phyloP scores from a whole-genome alignment of 2,329 filamentous ascomycete species.

The Decorospora gaudefroyi region DNA sequence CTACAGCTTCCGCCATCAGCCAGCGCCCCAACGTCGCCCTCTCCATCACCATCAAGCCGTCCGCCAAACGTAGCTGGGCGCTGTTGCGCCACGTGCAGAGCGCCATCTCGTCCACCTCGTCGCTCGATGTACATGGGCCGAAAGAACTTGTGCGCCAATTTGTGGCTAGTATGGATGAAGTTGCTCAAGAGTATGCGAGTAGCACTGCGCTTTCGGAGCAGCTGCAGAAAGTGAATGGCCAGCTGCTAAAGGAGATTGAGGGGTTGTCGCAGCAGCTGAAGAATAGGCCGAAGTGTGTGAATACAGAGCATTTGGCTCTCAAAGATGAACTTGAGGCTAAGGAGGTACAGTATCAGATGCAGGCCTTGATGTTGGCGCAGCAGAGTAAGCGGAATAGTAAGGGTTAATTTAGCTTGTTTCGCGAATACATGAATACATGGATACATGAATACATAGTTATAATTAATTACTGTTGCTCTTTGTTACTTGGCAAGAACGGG shows the following conservation, averaged over 20 bases:
- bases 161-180: constrained; percentile 6
- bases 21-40: constrained; percentile 13
- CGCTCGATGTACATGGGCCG: constrained; percentile 21
- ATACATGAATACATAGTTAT: no score
- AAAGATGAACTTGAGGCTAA: constrained; percentile 18
- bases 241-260: constrained; percentile 1
- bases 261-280: neutral
- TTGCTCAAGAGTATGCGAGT: constrained; percentile 5
- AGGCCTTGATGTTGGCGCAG: constrained; percentile 4
- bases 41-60: constrained; percentile 15
- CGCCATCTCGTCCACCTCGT: constrained; percentile 7
- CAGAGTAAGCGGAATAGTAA: neutral
- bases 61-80: constrained; percentile 6
- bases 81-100: constrained; percentile 15
- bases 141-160: constrained; percentile 7
- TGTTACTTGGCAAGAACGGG: no score
- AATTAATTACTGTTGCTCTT: no score
- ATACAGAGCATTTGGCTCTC: constrained; percentile 10
- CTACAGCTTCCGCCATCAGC: no score
- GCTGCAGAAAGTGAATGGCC: neutral
- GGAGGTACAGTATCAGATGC: constrained; percentile 8
- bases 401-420: no score
- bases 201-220: neutral
- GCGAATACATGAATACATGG: no score
- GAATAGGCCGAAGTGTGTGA: neutral